These are phyloP conservation scores for Carallia pectinifolia DNA, from an alignment of 345 rosid genomes.

Conservation along the genomic window DNA sequence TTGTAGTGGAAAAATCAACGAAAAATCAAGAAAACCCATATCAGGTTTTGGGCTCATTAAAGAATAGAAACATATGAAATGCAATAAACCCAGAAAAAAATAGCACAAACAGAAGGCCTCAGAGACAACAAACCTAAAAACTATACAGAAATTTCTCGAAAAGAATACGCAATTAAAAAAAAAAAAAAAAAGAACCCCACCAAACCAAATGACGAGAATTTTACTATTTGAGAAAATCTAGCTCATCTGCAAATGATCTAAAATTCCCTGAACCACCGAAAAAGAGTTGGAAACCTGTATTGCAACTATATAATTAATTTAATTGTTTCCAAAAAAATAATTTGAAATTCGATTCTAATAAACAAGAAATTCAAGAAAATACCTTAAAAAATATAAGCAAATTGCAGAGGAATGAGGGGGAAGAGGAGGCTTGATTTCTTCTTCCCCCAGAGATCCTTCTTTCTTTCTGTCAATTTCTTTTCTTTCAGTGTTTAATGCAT, in stretches of 20 bases:
- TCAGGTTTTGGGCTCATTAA: not conserved
- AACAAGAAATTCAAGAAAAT: constrained; percentile 2
- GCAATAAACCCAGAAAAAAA: constrained; percentile 7
- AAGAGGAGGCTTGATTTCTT: constrained; percentile 10
- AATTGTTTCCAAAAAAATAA: not conserved
- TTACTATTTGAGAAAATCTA: constrained; percentile 19
- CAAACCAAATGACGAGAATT: constrained; percentile 17
- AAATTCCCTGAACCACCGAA: not conserved
- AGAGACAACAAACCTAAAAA: not conserved
- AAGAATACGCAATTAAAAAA: not conserved
- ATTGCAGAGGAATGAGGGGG: not conserved
- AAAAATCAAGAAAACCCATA: not conserved
- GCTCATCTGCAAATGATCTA: constrained; percentile 30
- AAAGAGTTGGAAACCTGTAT: not conserved
- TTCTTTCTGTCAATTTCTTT: not conserved
- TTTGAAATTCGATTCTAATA: not conserved
- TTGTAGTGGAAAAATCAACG: not conserved
- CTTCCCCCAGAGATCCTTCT: not conserved
- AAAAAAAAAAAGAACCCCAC: constrained; percentile 4
- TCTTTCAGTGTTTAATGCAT: not conserved
- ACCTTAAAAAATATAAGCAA: too few species aligned
- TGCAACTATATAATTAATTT: too few species aligned
- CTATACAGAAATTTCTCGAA: not conserved
- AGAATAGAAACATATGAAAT: not conserved
- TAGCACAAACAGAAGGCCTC: not conserved